Base-by-base conservation (phyloP, 78 protist genomes). In the Trichosphaerium sp. region DNA sequence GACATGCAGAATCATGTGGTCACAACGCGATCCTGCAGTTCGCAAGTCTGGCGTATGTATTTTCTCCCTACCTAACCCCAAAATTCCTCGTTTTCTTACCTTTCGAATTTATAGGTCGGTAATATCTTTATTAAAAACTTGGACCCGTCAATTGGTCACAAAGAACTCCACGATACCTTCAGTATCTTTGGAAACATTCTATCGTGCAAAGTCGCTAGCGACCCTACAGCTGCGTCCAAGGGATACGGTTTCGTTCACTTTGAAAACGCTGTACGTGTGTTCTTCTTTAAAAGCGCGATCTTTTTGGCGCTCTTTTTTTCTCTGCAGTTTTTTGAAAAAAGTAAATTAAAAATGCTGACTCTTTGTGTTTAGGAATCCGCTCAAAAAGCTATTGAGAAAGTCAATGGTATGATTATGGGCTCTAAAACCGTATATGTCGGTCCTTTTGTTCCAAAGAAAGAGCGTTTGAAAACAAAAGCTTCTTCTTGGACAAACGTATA, bases 1-100 rank as follows among this genome's bases (percentile, higher is more conserved):
- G 44, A 91, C 92, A 18, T 78, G 88, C 84, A 95, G 99, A 55
- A 83, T 97, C 78, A 96, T 95, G 99, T 96, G 96, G 97, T 72
- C 82, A 48, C 91, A 88, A 54, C 90, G 98, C 48, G 99, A 97
- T 65, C 98, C 98, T 68, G 26, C 89, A 63, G 60, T 75, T 26
- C 92, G 99, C 61, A 75, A 82, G 68, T 74, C 92, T 7, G 97
- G 97, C 38, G 43, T 31, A 11, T n/a, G n/a, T n/a, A n/a, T n/a
- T n/a, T n/a, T n/a, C n/a, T n/a, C n/a, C n/a, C n/a, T n/a, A n/a
- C n/a, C n/a, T n/a, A n/a, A n/a, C n/a, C n/a, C n/a, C n/a, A n/a
- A n/a, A n/a, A n/a, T n/a, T n/a, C n/a, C n/a, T n/a, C n/a, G n/a
- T n/a, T n/a, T n/a, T n/a, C n/a, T n/a, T n/a, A n/a, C n/a, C n/a